Evolutionary conservation across 2,329 filamentous ascomycete genomes (phyloP).

Genomic region (Trichoderma lentiforme): DNA sequence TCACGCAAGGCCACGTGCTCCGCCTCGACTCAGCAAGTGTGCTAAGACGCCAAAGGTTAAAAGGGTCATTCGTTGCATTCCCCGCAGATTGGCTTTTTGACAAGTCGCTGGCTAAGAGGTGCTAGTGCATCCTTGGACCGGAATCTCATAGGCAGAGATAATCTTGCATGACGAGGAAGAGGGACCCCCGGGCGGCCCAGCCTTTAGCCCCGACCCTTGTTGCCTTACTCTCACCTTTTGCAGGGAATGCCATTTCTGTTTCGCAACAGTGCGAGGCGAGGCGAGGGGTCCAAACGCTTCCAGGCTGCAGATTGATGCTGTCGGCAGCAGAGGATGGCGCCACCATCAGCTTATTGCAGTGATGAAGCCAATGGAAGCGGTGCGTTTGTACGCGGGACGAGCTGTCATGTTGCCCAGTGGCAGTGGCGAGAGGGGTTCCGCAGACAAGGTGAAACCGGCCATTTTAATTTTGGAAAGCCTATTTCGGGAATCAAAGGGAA

Average conservation of each 20-base stretch:
- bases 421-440: constrained; percentile 38
- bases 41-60: background rate
- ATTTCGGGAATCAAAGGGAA: background rate
- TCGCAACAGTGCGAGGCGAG: constrained; percentile 39
- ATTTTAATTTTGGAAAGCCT: constrained; percentile 25
- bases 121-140: background rate
- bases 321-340: constrained; percentile 40
- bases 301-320: constrained; percentile 44
- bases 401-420: constrained; percentile 46
- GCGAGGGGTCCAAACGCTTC: constrained; percentile 32
- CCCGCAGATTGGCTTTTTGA: constrained; percentile 11
- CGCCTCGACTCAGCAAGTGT: constrained; percentile 18
- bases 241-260: constrained; percentile 46
- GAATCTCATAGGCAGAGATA: constrained; percentile 26
- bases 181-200: constrained; percentile 37
- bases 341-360: constrained; percentile 48
- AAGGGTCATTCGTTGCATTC: background rate
- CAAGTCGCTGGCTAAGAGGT: background rate
- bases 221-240: constrained; percentile 27
- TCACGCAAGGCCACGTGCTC: constrained; percentile 34
- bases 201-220: constrained; percentile 31
- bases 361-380: constrained; percentile 50
- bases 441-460: constrained; percentile 39
- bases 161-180: constrained; percentile 45
- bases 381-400: constrained; percentile 50